Evolutionary conservation across 768 basidiomycete species (phyloP).

Genomic region (Phylloporus scabripes): DNA sequence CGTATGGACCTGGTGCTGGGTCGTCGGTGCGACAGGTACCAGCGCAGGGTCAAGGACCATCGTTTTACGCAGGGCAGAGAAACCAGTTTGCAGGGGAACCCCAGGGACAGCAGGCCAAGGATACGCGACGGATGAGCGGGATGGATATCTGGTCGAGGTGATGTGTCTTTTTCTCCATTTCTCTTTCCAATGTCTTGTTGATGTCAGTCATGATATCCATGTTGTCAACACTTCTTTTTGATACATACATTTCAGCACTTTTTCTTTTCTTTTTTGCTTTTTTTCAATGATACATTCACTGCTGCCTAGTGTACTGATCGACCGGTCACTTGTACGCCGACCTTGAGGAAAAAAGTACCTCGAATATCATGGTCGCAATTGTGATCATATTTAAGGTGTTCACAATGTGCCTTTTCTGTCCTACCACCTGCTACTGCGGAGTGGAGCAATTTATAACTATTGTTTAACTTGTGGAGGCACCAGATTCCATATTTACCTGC

Average conservation of each 20-base stretch:
- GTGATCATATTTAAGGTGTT: no score
- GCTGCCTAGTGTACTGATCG: neutral
- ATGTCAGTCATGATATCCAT: slow-evolving; percentile 5
- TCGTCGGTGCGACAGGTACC: neutral
- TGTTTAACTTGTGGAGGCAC: no score
- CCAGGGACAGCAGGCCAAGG: slow-evolving; percentile 36
- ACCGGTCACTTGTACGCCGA: no score
- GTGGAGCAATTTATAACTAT: no score
- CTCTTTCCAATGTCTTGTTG: neutral
- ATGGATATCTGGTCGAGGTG: slow-evolving; percentile 77
- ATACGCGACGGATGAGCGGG: slow-evolving; percentile 53
- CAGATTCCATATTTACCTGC: no score
- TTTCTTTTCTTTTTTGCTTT: neutral
- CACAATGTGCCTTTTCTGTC: no score
- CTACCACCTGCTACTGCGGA: no score
- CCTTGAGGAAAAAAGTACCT: no score
- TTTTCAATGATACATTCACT: neutral
- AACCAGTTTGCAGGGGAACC: slow-evolving; percentile 12
- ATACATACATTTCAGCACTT: neutral
- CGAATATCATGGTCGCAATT: no score
- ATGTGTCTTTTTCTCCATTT: slow-evolving; percentile 32
- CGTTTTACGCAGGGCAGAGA: slow-evolving; percentile 62
- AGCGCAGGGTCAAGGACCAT: slow-evolving; percentile 24
- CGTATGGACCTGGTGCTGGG: slow-evolving; percentile 34
- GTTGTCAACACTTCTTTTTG: neutral